Evolutionary conservation across 257 asterid genomes (phyloP), one percentile per base, ranked within the genome.

Genomic region (Anisodus tanguticus): DNA sequence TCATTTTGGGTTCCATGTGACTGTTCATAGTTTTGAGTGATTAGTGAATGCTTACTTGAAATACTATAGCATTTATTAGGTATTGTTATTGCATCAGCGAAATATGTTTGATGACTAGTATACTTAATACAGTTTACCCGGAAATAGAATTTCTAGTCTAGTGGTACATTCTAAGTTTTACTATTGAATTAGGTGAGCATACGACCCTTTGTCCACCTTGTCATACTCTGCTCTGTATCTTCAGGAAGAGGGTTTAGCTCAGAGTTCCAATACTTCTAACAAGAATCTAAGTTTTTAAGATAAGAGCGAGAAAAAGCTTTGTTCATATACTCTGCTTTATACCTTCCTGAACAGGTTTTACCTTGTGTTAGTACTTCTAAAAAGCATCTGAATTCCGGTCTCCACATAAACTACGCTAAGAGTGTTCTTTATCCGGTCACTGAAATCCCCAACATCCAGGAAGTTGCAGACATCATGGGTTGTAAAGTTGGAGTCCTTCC

Each of bases 51-150:
- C 17, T 58, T 17, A 43, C 35, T 43, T 70, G 35, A 45, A 43
- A 43, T 43, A 70, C 16, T 70, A 5, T 43, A 17, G 57, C 37
- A 16, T 70, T 43, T 70, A 17, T 43, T 43, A 70, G 26, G 79
- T 43, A 43, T 9, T 43, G 57, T 16, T 51, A 51, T 70, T 43
- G 79, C 57, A 43, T 70, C 17, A 45, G 8, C 43, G 57, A n/a
- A 43, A 70, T 70, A 43, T n/a, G 79, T 43, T 70, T 70, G 79
- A 17, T 70, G 79, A 70, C 57, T 17, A 70, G 79, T 70, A 43
- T 70, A 41, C 79, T 70, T 17, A n/a, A 17, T 43, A 17, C 9
- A 3, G 77, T 68, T 68, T 39, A 68, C 26, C 51, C 3, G 7
- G 12, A 37, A 68, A 67, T 13, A 67, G 43, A 37, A 37, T 67